phyloP scores from a whole-genome alignment of 2,329 filamentous ascomycete species.

The Xylariaceae sp. region DNA sequence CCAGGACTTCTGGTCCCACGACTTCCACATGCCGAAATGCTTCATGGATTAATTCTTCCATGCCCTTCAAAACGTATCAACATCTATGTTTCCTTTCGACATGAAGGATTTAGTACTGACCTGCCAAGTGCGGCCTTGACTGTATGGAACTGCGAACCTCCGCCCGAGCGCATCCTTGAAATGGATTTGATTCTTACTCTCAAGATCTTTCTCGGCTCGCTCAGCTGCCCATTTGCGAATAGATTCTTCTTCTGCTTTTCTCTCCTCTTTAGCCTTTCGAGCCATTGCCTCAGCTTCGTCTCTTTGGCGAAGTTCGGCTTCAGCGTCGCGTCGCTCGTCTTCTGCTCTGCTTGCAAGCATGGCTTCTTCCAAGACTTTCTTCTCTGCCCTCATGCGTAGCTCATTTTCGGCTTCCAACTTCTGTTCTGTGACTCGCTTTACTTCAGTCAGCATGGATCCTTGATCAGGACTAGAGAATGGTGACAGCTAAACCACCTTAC shows the following conservation, averaged over 20 bases:
- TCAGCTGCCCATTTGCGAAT: constrained; percentile 12
- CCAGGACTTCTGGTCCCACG: constrained; percentile 68
- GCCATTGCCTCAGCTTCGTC: constrained; percentile 5
- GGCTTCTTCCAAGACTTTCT: constrained; percentile 6
- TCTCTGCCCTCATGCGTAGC: constrained; percentile 1
- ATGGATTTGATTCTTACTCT: constrained; percentile 11
- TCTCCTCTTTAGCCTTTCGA: background rate
- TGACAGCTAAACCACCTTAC: background rate
- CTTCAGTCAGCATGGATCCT: too few relatives aligned
- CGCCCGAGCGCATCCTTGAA: constrained; percentile 16
- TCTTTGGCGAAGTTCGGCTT: constrained; percentile 5
- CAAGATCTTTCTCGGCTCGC: constrained; percentile 8
- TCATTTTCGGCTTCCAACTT: background rate
- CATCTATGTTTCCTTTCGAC: background rate
- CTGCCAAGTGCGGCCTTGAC: constrained; percentile 9
- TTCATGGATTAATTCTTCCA: constrained; percentile 78
- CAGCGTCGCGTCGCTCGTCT: constrained; percentile 4
- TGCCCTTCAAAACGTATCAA: constrained; percentile 52
- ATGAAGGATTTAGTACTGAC: constrained; percentile 1
- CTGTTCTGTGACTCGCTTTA: too few relatives aligned
- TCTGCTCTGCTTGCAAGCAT: constrained; percentile 2
- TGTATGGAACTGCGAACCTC: constrained; percentile 13
- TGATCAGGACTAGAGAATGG: too few relatives aligned
- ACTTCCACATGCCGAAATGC: constrained; percentile 75
- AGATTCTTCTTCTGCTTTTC: constrained; percentile 6